phyloP scores from a whole-genome alignment of 2,329 filamentous ascomycete genomes.

The Albophoma yamanashiensis region DNA sequence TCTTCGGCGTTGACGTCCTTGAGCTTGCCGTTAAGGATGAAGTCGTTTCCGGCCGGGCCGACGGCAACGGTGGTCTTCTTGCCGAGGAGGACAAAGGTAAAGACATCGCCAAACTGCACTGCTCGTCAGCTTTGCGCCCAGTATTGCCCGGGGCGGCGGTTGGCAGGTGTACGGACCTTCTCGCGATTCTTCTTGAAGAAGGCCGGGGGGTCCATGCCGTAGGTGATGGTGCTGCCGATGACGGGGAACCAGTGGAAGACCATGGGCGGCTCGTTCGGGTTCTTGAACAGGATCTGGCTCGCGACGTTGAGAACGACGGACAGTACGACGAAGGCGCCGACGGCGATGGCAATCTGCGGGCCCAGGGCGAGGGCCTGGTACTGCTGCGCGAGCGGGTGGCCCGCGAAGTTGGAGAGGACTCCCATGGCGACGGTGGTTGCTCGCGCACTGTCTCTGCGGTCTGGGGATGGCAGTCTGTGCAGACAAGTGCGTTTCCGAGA shows the following conservation, averaged over 20 bases:
- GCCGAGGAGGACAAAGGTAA: slow-evolving; percentile 80
- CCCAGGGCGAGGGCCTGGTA: slow-evolving; percentile 36
- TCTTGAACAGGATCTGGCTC: slow-evolving; percentile 69
- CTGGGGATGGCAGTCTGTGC: background rate
- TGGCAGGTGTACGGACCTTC: slow-evolving; percentile 47
- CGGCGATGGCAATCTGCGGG: slow-evolving; percentile 34
- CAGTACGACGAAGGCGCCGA: slow-evolving; percentile 34
- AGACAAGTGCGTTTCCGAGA: background rate
- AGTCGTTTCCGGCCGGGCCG: slow-evolving; percentile 76
- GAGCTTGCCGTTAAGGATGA: slow-evolving; percentile 83
- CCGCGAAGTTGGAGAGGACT: slow-evolving; percentile 39
- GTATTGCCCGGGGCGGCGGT: background rate
- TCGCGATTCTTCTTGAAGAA: slow-evolving; percentile 71
- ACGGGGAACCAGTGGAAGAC: slow-evolving; percentile 77
- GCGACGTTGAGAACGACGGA: slow-evolving; percentile 69
- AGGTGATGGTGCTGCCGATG: slow-evolving; percentile 83
- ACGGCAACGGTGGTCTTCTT: slow-evolving; percentile 83
- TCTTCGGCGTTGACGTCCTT: slow-evolving; percentile 87
- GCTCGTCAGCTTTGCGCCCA: slow-evolving; percentile 21
- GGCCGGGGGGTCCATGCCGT: slow-evolving; percentile 85
- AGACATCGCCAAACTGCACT: slow-evolving; percentile 70
- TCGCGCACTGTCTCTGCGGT: background rate
- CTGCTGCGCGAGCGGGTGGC: slow-evolving; percentile 37
- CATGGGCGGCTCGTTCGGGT: slow-evolving; percentile 68
- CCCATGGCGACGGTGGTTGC: slow-evolving; percentile 35